phyloP scores from a whole-genome alignment of 169 alveolate genomes.

The Cryptosporidium sp. region DNA sequence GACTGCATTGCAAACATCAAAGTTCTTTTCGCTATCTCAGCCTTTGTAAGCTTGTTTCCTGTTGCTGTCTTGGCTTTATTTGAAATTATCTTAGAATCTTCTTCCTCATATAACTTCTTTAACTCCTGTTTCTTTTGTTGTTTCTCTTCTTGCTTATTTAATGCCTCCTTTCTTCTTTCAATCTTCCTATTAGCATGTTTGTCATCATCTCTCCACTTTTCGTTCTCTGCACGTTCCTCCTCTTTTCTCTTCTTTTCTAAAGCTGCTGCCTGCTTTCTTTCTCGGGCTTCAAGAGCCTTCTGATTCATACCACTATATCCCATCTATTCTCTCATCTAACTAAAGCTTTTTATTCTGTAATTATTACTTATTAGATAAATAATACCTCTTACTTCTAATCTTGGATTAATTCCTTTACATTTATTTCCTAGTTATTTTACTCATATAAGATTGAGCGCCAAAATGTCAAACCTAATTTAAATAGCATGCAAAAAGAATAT shows the following conservation, averaged over 20 bases:
- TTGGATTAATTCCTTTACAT: not conserved
- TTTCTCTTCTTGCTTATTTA: slow-evolving; percentile 63
- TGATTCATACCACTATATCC: slow-evolving; percentile 73
- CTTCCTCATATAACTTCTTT: slow-evolving; percentile 63
- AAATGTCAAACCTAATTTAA: not conserved
- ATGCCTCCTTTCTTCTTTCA: slow-evolving; percentile 37
- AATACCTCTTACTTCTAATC: not conserved
- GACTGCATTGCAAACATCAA: slow-evolving; percentile 67
- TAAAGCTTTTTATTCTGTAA: not conserved
- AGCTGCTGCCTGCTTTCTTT: slow-evolving; percentile 71
- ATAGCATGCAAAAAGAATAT: not conserved
- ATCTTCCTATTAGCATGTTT: slow-evolving; percentile 61
- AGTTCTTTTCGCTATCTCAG: slow-evolving; percentile 68
- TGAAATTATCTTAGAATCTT: slow-evolving; percentile 47
- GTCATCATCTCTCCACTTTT: slow-evolving; percentile 66
- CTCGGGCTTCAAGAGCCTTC: slow-evolving; percentile 74
- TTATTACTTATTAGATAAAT: not conserved
- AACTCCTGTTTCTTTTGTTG: slow-evolving; percentile 37
- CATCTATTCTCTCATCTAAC: slow-evolving; percentile 3
- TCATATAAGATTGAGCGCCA: slow-evolving; percentile 13
- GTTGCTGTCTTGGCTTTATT: slow-evolving; percentile 23
- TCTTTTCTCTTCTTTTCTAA: slow-evolving; percentile 58
- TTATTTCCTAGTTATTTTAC: not conserved
- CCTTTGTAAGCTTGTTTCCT: slow-evolving; percentile 56
- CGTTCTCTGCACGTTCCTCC: slow-evolving; percentile 56